A percentile compares a stretch with the other conserved stretches of the same genome.
Evolutionary conservation across 768 basidiomycete genomes (phyloP).

Genomic region (Pisolithus tinctorius): DNA sequence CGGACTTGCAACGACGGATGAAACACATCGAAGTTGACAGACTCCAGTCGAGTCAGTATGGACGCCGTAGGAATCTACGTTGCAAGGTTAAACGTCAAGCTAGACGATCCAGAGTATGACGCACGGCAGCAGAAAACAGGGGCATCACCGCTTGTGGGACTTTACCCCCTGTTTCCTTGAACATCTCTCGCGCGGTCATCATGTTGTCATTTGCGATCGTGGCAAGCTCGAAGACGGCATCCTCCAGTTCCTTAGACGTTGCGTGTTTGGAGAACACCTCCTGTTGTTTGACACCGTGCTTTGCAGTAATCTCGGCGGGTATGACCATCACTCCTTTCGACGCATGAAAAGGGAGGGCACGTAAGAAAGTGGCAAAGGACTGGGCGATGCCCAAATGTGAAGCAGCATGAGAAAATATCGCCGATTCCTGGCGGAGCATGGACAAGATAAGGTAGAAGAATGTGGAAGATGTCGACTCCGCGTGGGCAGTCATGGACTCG

Average conservation of each 20-base stretch:
- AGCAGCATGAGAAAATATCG: slow-evolving; percentile 63
- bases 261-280: slow-evolving; percentile 59
- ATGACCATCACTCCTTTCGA: slow-evolving; percentile 66
- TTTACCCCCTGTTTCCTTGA: slow-evolving; percentile 45
- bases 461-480: slow-evolving; percentile 76
- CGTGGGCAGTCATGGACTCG: slow-evolving; percentile 63
- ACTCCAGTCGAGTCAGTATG: slow-evolving; percentile 62
- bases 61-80: slow-evolving; percentile 59
- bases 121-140: slow-evolving; percentile 64
- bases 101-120: slow-evolving; percentile 25
- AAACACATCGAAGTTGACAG: slow-evolving; percentile 67
- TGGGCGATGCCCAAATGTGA: slow-evolving; percentile 78
- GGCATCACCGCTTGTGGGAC: slow-evolving; percentile 59
- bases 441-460: slow-evolving; percentile 72
- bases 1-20: slow-evolving; percentile 52
- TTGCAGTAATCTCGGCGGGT: slow-evolving; percentile 76
- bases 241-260: slow-evolving; percentile 53
- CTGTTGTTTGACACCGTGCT: slow-evolving; percentile 72
- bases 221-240: slow-evolving; percentile 82
- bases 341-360: slow-evolving; percentile 73
- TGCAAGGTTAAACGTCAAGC: slow-evolving; percentile 1
- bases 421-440: slow-evolving; percentile 50
- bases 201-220: slow-evolving; percentile 76
- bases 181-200: slow-evolving; percentile 64
- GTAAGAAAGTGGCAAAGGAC: slow-evolving; percentile 62